Evolutionary conservation across 345 rosid species (phyloP).

Genomic region (Isatis tinctoria): DNA sequence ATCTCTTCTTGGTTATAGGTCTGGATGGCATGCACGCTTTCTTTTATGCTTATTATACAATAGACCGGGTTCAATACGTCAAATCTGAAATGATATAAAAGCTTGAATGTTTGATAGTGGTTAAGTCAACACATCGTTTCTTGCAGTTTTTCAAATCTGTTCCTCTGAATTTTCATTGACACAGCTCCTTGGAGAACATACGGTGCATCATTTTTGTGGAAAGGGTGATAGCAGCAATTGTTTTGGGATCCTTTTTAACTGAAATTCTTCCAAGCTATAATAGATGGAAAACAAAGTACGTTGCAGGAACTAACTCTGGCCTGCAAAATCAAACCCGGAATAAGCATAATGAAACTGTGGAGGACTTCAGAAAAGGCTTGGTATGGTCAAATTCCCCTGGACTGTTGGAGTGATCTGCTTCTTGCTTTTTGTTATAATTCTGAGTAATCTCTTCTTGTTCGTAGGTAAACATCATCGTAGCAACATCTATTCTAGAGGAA

Average conservation of each 20-base stretch:
- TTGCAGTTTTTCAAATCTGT: not conserved
- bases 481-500: slow-evolving; percentile 97
- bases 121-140: not conserved
- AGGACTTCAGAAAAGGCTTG: slow-evolving; percentile 73
- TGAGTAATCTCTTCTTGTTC: slow-evolving; percentile 11
- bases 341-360: slow-evolving; percentile 66
- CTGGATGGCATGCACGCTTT: not conserved
- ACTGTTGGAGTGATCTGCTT: not conserved
- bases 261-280: slow-evolving; percentile 52
- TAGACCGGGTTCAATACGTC: not conserved
- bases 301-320: slow-evolving; percentile 67
- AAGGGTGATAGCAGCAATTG: slow-evolving; percentile 67
- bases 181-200: slow-evolving; percentile 55
- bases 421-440: not conserved
- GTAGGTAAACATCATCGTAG: slow-evolving; percentile 80
- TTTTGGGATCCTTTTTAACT: slow-evolving; percentile 49
- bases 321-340: slow-evolving; percentile 58
- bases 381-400: slow-evolving; percentile 33
- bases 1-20: slow-evolving; percentile 79
- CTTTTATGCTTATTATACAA: not conserved
- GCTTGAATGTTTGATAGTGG: not conserved
- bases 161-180: not conserved
- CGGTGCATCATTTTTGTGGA: slow-evolving; percentile 83
- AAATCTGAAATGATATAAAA: not conserved
- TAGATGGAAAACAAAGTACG: slow-evolving; percentile 59